Conservation (phyloP, 768 basidiomycete species). For the Boletales sp. region DNA sequence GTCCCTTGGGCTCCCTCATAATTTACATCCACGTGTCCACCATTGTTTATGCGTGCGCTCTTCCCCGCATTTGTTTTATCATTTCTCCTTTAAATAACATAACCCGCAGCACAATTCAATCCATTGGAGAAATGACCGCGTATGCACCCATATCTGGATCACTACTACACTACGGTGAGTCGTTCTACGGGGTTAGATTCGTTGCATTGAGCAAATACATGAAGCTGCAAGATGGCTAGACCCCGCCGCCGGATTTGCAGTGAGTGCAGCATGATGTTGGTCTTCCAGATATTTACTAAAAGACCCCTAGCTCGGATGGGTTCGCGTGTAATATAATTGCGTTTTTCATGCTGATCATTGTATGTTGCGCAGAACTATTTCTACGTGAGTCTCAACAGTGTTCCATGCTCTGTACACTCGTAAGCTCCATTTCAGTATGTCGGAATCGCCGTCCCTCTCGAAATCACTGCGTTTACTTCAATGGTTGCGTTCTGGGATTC, state of each 20-base stretch:
- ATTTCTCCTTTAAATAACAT: not conserved
- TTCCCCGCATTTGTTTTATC: not conserved
- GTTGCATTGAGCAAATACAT: not conserved
- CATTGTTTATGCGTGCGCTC: slow-evolving; percentile 27
- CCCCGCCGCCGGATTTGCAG: slow-evolving; percentile 30
- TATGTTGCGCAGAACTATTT: slow-evolving; percentile 29
- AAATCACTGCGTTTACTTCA: slow-evolving; percentile 49
- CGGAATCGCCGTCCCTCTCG: slow-evolving; percentile 44
- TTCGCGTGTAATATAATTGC: slow-evolving; percentile 3
- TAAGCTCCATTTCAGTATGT: slow-evolving; percentile 3
- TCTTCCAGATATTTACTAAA: not conserved
- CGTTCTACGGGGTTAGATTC: not conserved
- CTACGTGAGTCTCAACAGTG: slow-evolving; percentile 19
- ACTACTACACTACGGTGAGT: slow-evolving; percentile 24
- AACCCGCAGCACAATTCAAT: slow-evolving; percentile 24
- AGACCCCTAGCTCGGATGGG: slow-evolving; percentile 21
- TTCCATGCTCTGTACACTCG: not conserved
- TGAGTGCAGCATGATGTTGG: slow-evolving; percentile 4
- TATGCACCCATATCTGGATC: slow-evolving; percentile 29
- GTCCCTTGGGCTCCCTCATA: slow-evolving; percentile 28
- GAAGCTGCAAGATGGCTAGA: slow-evolving; percentile 33
- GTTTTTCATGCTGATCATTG: slow-evolving; percentile 1
- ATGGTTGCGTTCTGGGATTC: slow-evolving; percentile 50
- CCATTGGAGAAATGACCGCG: slow-evolving; percentile 29
- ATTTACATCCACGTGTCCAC: slow-evolving; percentile 27